Base-by-base conservation (phyloP, 2,329 filamentous ascomycete species). In the Verticillium dahliae region DNA sequence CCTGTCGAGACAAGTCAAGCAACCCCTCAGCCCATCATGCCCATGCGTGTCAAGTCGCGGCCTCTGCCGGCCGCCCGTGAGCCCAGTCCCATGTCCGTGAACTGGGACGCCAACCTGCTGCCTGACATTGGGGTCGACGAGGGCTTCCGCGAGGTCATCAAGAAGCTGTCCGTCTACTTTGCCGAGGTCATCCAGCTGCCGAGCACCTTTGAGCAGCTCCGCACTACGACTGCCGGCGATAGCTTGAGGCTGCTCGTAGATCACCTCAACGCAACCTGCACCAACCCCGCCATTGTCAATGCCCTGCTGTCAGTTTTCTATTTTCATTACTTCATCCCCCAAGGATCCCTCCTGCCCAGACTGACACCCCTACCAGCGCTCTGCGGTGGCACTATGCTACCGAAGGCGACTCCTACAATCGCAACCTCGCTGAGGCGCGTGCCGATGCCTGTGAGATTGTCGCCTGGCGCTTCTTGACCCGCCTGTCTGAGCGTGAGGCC, bases 391-490 rank as follows among this genome's bases (percentile, higher is more conserved):
- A 93, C 69, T 94, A 87, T 68, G 78, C 89, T 63, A 78, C 83
- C 31, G 81, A 84, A 13, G 77, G 81, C 38, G 88, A 90, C 64
- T 79, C 89, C 62, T 84, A 85, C 62, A 65, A 63, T 61, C 64
- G 62, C 45, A 86, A 86, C 4, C 75, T 93, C 37, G 85, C 86
- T 62, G 84, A 89, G 62, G 84, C 89, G 14, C 82, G 90, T 60
- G 89, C 88, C 22, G 85, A 86, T 69, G 90, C 89, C 34, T 93
- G 90, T 70, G 90, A 94, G 76, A 90, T 92, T 64, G 89, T 92
- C 14, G 90, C 90, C 41, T 92, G 90, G 88, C 84, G 90, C 45
- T 91, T 92, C 67, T 78, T 93, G 39, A 86, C 85, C 15, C 85
- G 85, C 60, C 77, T 92, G 37, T 88, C 87, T 1, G 89, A 92